These are phyloP conservation scores for Pseudozyma hubeiensis DNA, from an alignment of 1,284 basidiomycete species.

Conservation along the genomic window DNA sequence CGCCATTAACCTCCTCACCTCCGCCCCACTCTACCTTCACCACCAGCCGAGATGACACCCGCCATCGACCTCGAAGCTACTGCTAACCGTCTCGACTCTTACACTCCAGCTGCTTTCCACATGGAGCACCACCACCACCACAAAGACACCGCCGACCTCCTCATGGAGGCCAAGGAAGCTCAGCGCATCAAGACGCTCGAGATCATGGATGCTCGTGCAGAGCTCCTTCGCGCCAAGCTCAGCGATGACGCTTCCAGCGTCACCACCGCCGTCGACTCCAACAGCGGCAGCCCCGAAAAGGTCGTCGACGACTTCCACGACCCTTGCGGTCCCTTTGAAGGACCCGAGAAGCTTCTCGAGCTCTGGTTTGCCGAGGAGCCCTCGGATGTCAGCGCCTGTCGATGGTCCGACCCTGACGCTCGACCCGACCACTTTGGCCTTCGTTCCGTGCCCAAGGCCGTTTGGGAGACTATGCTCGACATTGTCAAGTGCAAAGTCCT, in stretches of 20 bases:
- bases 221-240: conserved; percentile 37
- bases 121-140: conserved; percentile 35
- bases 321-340: conserved; percentile 68
- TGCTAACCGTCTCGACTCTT: conserved; percentile 46
- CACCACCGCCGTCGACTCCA: conserved; percentile 43
- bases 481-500: conserved; percentile 98
- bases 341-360: conserved; percentile 95
- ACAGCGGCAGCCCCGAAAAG: conserved; percentile 34
- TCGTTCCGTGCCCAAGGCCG: conserved; percentile 78
- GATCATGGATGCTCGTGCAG: conserved; percentile 47
- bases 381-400: conserved; percentile 63
- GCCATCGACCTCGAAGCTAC: conserved; percentile 46
- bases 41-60: conserved; percentile 56
- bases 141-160: conserved; percentile 48
- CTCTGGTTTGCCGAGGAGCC: conserved; percentile 87
- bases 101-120: conserved; percentile 24
- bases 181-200: conserved; percentile 48
- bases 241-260: conserved; percentile 39
- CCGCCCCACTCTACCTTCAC: conserved; percentile 50
- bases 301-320: conserved; percentile 40
- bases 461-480: conserved; percentile 98
- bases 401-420: conserved; percentile 37
- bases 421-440: conserved; percentile 73
- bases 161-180: conserved; percentile 47
- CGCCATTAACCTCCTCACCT: conserved; percentile 45